These are phyloP conservation scores for Trichosporon inkin DNA, from an alignment of 1,284 basidiomycete genomes.

Conservation along the genomic window DNA sequence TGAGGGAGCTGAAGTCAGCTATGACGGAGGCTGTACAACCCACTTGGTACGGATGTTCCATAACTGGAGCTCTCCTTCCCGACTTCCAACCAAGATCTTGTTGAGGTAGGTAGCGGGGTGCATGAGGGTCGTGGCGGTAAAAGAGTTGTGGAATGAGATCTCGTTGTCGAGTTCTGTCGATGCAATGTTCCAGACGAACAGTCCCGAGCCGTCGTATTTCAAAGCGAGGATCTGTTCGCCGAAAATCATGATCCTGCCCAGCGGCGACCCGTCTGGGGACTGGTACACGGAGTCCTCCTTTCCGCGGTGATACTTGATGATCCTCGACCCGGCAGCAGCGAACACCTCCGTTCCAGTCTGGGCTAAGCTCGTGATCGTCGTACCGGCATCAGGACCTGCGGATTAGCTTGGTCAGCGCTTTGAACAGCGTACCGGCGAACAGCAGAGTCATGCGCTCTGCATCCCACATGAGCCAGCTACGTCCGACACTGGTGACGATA, in stretches of 20 bases:
- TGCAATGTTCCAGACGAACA: slow-evolving; percentile 76
- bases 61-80: slow-evolving; percentile 77
- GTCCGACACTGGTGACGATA: slow-evolving; percentile 82
- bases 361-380: slow-evolving; percentile 68
- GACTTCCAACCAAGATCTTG: slow-evolving; percentile 83
- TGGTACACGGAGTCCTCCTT: slow-evolving; percentile 58
- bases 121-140: slow-evolving; percentile 75
- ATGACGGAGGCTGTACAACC: slow-evolving; percentile 55
- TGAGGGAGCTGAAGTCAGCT: slow-evolving; percentile 44
- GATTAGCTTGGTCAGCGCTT: background rate
- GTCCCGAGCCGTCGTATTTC: slow-evolving; percentile 70
- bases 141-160: slow-evolving; percentile 60
- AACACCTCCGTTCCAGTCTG: slow-evolving; percentile 86
- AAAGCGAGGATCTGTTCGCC: slow-evolving; percentile 74
- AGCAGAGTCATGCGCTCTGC: slow-evolving; percentile 86
- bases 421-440: slow-evolving; percentile 73
- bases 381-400: slow-evolving; percentile 70
- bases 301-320: slow-evolving; percentile 77
- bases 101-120: slow-evolving; percentile 98
- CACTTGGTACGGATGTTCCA: slow-evolving; percentile 77
- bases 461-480: slow-evolving; percentile 95
- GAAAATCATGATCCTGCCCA: slow-evolving; percentile 62
- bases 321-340: slow-evolving; percentile 65
- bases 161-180: slow-evolving; percentile 50
- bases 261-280: slow-evolving; percentile 42